A percentile compares a stretch with the other conserved stretches of the same genome.
phyloP scores from a whole-genome alignment of 2,329 filamentous ascomycete species.

The Taxawa tesnikishii region DNA sequence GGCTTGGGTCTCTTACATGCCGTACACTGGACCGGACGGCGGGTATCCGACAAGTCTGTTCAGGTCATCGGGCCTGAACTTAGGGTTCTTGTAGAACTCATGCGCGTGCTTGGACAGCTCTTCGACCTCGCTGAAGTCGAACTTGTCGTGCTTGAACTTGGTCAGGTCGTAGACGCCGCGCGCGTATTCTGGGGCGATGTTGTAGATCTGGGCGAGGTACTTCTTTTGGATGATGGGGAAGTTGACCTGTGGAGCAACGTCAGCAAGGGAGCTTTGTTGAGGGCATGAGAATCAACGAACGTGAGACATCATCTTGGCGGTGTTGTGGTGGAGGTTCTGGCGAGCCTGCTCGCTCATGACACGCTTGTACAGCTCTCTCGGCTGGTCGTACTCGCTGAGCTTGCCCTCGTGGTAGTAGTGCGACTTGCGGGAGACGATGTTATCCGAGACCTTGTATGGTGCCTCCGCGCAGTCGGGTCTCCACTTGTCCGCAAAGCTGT shows the following conservation, averaged over 20 bases:
- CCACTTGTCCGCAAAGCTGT: conserved; percentile 41
- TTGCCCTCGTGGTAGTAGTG: conserved; percentile 45
- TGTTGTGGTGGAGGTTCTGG: conserved; percentile 37
- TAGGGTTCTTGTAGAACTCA: conserved; percentile 32
- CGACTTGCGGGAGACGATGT: conserved; percentile 38
- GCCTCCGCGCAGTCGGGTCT: conserved; percentile 38
- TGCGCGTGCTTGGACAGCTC: conserved; percentile 31
- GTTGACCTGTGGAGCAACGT: conserved; percentile 14
- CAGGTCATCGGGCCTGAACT: conserved; percentile 28
- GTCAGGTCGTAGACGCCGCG: conserved; percentile 32
- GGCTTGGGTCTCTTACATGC: too few relatives aligned
- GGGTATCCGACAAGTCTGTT: conserved; percentile 28
- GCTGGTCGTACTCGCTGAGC: conserved; percentile 40
- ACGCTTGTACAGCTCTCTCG: conserved; percentile 33
- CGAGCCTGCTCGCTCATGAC: conserved; percentile 35
- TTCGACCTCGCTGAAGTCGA: conserved; percentile 34
- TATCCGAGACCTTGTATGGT: conserved; percentile 37
- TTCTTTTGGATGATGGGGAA: conserved; percentile 25
- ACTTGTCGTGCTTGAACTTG: conserved; percentile 28
- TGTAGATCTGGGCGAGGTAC: conserved; percentile 41
- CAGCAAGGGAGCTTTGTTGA: conserved; percentile 31
- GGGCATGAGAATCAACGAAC: too few relatives aligned
- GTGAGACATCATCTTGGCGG: conserved; percentile 21
- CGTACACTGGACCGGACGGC: conserved; percentile 12
- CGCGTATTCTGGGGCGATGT: conserved; percentile 35